Percentiles rank a stretch among this genome's conserved stretches.
phyloP scores from a whole-genome alignment of 148 eudicot species.

The Camellia granthamiana region DNA sequence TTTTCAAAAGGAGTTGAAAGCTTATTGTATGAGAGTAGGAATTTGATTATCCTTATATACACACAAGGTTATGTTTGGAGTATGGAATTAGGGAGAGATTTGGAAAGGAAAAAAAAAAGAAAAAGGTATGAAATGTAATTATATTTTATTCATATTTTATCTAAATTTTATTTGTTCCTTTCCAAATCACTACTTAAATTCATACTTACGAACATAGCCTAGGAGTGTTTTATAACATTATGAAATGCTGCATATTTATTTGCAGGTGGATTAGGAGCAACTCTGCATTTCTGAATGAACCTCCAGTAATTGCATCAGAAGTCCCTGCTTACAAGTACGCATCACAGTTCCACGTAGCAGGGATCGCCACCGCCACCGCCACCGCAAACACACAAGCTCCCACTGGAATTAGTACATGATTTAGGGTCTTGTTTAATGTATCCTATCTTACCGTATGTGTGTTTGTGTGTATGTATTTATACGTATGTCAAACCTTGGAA shows the following conservation, averaged over 20 bases:
- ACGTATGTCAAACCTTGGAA: neutral
- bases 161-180: too few relatives aligned
- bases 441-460: neutral
- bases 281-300: conserved; percentile 79
- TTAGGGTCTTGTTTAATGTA: neutral
- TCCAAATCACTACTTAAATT: too few relatives aligned
- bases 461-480: neutral
- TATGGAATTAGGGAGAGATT: too few relatives aligned
- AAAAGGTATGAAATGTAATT: too few relatives aligned
- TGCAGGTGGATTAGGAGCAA: conserved; percentile 78
- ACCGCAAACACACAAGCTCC: neutral
- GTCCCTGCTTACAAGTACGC: conserved; percentile 41
- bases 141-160: too few relatives aligned
- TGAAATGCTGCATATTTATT: neutral
- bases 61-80: too few relatives aligned
- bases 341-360: conserved; percentile 58
- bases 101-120: too few relatives aligned
- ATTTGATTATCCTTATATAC: too few relatives aligned
- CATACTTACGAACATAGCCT: too few relatives aligned
- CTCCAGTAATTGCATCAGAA: conserved; percentile 58
- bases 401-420: conserved; percentile 15
- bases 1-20: too few relatives aligned
- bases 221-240: too few relatives aligned
- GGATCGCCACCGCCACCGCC: conserved; percentile 21
- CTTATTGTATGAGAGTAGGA: too few relatives aligned